These are phyloP conservation scores for Cladosporium phlei DNA, from an alignment of 2,329 filamentous ascomycete genomes.

Conservation along the genomic window DNA sequence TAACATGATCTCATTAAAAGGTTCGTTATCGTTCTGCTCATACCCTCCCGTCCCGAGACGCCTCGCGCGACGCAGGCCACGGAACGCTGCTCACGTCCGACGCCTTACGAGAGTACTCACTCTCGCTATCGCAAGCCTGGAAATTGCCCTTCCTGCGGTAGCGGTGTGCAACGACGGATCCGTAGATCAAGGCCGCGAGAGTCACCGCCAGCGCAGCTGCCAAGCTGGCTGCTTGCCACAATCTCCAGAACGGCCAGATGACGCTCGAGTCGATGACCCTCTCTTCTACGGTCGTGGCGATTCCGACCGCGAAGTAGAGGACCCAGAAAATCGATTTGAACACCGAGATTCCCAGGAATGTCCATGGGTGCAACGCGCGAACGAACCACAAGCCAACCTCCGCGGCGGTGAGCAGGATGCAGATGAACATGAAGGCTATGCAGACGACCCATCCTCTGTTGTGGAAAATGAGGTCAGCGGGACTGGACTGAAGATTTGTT, in stretches of 20 bases:
- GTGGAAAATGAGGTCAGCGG: background rate
- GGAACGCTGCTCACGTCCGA: background rate
- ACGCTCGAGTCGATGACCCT: conserved; percentile 4
- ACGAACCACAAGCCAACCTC: conserved; percentile 21
- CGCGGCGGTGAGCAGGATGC: conserved; percentile 11
- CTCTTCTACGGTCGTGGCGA: conserved; percentile 4
- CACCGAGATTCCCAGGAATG: conserved; percentile 17
- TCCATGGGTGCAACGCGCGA: conserved; percentile 18
- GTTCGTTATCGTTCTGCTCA: background rate
- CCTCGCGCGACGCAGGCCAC: background rate
- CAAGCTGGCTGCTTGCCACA: conserved; percentile 7
- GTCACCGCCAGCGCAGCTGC: background rate
- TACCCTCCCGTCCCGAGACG: background rate
- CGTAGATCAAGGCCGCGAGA: conserved; percentile 2
- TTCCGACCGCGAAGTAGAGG: conserved; percentile 12
- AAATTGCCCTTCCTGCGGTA: background rate
- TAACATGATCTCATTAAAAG: background rate
- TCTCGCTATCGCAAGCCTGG: background rate
- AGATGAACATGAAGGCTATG: conserved; percentile 12
- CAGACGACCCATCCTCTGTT: conserved; percentile 7
- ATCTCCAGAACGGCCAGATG: conserved; percentile 5
- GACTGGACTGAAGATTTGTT: background rate
- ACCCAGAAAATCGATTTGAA: conserved; percentile 20
- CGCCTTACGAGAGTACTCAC: too few species aligned
- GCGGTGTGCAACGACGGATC: background rate